Base-by-base conservation (phyloP, 2,329 filamentous ascomycete genomes). In the Botrytis galanthina region DNA sequence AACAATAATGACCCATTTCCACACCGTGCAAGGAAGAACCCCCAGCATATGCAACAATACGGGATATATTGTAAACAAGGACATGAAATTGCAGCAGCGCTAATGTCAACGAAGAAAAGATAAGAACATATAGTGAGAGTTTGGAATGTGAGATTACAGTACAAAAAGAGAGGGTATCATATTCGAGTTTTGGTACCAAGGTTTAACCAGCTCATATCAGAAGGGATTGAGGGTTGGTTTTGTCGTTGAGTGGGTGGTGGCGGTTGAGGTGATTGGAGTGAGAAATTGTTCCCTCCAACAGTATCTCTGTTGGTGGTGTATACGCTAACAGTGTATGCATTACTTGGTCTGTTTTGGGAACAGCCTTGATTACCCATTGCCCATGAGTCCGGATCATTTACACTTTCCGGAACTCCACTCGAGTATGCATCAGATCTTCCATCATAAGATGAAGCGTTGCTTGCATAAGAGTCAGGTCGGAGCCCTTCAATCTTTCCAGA, bases 121-220 rank as follows among this genome's bases (percentile, higher is more conserved):
- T 69, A 32, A 46, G 63, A 51, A 75, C 54, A 46, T 62, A 70
- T 70, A 61, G 44, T 60, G 71, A 60, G 48, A 57, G 72, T 46
- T 71, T 51, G 26, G 9, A 72, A 60, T 68, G 66, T 10, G 57
- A 64, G 39, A 67, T 57, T 68, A 67, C 48, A 72, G 71, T 61
- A 61, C 39, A 61, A 39, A 44, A 39, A 72, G 22, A n/a, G 63
- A 63, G 70, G 42, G 32, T 68, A 35, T 78, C 74, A 80, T 75
- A 79, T 75, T 61, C 74, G 74, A 54, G 73, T 75, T 48, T 76
- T 74, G 68, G 72, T 76, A 57, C 89, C 90, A 29, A 94, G 85
- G 79, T 94, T 94, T 76, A 95, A 83, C 92, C 92, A 95, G 82
- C 91, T 93, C 91, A 94, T 93, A 81, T 94, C 92, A 69, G 87